These are phyloP conservation scores for Calycina herbarum DNA, from an alignment of 2,329 filamentous ascomycete genomes.

Conservation along the genomic window DNA sequence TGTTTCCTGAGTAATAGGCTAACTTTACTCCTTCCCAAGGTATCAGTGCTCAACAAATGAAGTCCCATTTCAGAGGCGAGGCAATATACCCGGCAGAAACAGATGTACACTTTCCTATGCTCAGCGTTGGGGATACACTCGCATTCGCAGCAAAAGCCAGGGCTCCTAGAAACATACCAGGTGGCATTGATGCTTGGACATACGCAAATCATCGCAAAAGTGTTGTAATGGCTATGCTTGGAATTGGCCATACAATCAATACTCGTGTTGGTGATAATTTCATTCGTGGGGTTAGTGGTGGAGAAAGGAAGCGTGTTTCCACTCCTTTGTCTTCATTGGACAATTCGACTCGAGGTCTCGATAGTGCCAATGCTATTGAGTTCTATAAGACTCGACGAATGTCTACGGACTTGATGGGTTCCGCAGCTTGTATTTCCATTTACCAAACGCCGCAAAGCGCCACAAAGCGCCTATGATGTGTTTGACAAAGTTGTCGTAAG, in stretches of 20 bases:
- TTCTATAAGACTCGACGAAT: conserved; percentile 67
- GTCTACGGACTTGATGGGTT: conserved; percentile 60
- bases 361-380: conserved; percentile 70
- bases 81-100: conserved; percentile 63
- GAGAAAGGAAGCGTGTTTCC: conserved; percentile 73
- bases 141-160: conserved; percentile 58
- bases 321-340: conserved; percentile 73
- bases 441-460: conserved; percentile 53
- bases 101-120: conserved; percentile 70
- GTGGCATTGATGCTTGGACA: too few relatives aligned
- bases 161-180: too few relatives aligned
- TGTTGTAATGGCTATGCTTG: too few relatives aligned
- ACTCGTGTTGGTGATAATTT: conserved; percentile 76
- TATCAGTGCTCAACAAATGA: conserved; percentile 10
- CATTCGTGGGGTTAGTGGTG: conserved; percentile 63
- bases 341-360: conserved; percentile 61
- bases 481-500: conserved; percentile 64
- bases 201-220: too few relatives aligned
- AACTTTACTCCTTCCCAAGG: conserved; percentile 10
- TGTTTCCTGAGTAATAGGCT: too few relatives aligned
- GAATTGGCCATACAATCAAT: conserved; percentile 35
- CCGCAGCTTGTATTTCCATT: conserved; percentile 63
- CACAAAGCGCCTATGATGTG: conserved; percentile 21
- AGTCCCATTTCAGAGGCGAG: conserved; percentile 54
- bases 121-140: conserved; percentile 71